Percentiles rank a stretch among this genome's conserved stretches.
Evolutionary conservation across 2,329 filamentous ascomycete species (phyloP).

Genomic region (Ilyonectria destructans): DNA sequence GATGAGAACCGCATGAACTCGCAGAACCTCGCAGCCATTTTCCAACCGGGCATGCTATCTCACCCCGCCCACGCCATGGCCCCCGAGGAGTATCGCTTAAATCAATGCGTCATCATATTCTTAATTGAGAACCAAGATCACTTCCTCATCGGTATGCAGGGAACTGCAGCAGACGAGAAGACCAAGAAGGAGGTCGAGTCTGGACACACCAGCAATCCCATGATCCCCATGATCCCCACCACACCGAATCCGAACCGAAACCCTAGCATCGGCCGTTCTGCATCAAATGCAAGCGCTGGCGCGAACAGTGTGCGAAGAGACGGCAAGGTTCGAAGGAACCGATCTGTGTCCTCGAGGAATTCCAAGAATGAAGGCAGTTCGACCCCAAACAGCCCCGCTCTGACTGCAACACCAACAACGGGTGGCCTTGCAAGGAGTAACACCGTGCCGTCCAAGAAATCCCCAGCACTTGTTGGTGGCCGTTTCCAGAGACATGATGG

Average conservation of each 20-base stretch:
- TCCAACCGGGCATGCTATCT: constrained; percentile 95
- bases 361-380: constrained; percentile 83
- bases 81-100: constrained; percentile 92
- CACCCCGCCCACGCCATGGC: constrained; percentile 97
- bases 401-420: constrained; percentile 69
- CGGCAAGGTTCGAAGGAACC: constrained; percentile 86
- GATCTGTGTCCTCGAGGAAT: constrained; percentile 92
- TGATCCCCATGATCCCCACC: constrained; percentile 31
- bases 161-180: constrained; percentile 95
- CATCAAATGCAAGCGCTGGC: constrained; percentile 90
- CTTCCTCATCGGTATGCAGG: constrained; percentile 98
- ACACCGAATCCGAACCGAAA: constrained; percentile 70
- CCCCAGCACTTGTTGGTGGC: constrained; percentile 78
- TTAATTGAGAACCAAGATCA: constrained; percentile 98
- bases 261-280: constrained; percentile 73
- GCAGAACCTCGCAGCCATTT: constrained; percentile 94
- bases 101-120: constrained; percentile 97
- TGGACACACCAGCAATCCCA: constrained; percentile 70
- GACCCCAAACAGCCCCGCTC: constrained; percentile 77
- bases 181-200: constrained; percentile 77
- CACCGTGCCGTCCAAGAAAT: constrained; percentile 92
- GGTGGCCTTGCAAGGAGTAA: constrained; percentile 80
- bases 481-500: constrained; percentile 71
- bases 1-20: constrained; percentile 98
- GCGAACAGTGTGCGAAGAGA: constrained; percentile 89